A percentile compares a stretch with the other conserved stretches of the same genome.
phyloP scores from a whole-genome alignment of 2,329 filamentous ascomycete genomes.

The Fusarium humuli region DNA sequence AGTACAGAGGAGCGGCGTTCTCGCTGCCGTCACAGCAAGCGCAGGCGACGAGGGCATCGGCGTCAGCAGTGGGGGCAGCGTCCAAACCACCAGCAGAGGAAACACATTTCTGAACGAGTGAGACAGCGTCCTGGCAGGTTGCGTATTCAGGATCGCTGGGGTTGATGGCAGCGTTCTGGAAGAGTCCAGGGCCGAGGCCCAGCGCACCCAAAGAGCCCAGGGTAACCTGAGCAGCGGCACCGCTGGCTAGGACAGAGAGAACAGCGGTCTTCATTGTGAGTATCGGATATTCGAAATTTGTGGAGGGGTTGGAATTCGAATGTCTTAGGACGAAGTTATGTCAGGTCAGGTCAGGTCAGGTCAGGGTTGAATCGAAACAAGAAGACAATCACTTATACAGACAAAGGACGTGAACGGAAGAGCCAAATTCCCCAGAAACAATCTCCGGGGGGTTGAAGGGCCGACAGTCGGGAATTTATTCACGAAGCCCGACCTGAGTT shows the following conservation, averaged over 20 bases:
- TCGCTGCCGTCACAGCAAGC: slow-evolving; percentile 46
- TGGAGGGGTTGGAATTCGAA: slow-evolving; percentile 6
- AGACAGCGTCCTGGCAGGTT: slow-evolving; percentile 40
- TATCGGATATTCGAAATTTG: slow-evolving; percentile 1
- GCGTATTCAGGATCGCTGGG: slow-evolving; percentile 42
- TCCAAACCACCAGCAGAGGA: slow-evolving; percentile 39
- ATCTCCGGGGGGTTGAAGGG: slow-evolving; percentile 3
- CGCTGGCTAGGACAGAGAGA: slow-evolving; percentile 41
- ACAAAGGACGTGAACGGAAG: slow-evolving; percentile 7
- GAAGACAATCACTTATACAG: slow-evolving; percentile 24
- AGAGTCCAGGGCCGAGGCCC: slow-evolving; percentile 32
- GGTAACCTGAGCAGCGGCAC: slow-evolving; percentile 46
- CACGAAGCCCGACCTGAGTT: slow-evolving; percentile 13
- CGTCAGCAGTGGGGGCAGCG: slow-evolving; percentile 41
- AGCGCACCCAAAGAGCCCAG: slow-evolving; percentile 32
- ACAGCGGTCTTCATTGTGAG: slow-evolving; percentile 43
- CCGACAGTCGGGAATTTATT: slow-evolving; percentile 34
- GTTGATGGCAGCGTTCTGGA: slow-evolving; percentile 44
- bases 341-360: not conserved
- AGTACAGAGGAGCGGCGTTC: slow-evolving; percentile 45
- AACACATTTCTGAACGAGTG: slow-evolving; percentile 42
- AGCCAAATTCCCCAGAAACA: slow-evolving; percentile 19
- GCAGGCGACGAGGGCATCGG: slow-evolving; percentile 42
- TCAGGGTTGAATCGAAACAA: not conserved
- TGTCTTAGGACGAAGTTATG: slow-evolving; percentile 5